phyloP scores from a whole-genome alignment of 2,329 filamentous ascomycete species.

The Neonectria neomacrospora region DNA sequence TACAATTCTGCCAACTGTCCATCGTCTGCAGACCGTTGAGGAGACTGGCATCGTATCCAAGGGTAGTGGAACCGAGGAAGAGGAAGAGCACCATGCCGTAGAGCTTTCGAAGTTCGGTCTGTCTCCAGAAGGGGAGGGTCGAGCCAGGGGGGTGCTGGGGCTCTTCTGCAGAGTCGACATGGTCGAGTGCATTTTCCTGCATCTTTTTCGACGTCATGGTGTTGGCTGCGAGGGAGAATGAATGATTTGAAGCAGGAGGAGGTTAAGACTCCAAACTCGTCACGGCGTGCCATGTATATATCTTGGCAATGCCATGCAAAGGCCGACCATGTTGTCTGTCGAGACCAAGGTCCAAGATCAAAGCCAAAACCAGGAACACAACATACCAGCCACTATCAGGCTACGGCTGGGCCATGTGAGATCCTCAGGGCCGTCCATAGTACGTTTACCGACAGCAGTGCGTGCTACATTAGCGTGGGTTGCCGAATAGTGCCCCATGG shows the following conservation, averaged over 20 bases:
- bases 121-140: constrained; percentile 37
- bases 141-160: constrained; percentile 29
- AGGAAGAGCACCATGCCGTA: constrained; percentile 41
- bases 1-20: constrained; percentile 37
- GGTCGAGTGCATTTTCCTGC: constrained; percentile 13
- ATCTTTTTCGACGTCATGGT: constrained; percentile 27
- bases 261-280: too few species aligned
- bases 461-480: constrained; percentile 16
- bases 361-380: not conserved
- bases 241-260: not conserved
- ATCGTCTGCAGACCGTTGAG: constrained; percentile 40
- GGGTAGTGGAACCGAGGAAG: constrained; percentile 40
- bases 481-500: constrained; percentile 20
- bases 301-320: not conserved
- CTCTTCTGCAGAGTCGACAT: constrained; percentile 24
- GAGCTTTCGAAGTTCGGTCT: constrained; percentile 37
- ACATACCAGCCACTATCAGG: constrained; percentile 10
- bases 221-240: not conserved
- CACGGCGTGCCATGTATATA: not conserved
- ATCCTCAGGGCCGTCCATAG: not conserved
- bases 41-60: constrained; percentile 36
- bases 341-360: not conserved
- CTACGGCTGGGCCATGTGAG: constrained; percentile 13
- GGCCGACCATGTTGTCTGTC: not conserved
- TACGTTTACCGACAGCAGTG: constrained; percentile 8